Percentiles rank a stretch among this genome's conserved stretches.
These are phyloP conservation scores for Plasmodium yoelii DNA, from an alignment of 169 alveolate species.

Conservation along the genomic window DNA sequence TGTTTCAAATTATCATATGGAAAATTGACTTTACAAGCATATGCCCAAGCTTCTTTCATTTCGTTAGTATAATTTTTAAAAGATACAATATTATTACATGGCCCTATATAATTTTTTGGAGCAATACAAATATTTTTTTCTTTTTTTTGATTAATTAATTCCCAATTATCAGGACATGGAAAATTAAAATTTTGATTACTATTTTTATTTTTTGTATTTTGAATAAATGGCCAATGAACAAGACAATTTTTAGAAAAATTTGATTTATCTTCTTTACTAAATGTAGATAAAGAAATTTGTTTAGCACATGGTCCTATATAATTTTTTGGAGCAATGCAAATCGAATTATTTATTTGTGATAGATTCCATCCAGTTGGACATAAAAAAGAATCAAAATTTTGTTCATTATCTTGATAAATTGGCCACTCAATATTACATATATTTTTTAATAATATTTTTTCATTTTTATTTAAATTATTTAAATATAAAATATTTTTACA, in stretches of 20 bases:
- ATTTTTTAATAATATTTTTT: slow-evolving; percentile 18
- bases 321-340: slow-evolving; percentile 39
- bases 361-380: slow-evolving; percentile 76
- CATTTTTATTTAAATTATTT: slow-evolving; percentile 42
- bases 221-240: slow-evolving; percentile 32
- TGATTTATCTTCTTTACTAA: slow-evolving; percentile 64
- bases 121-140: slow-evolving; percentile 46
- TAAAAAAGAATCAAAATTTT: not conserved
- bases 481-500: slow-evolving; percentile 69
- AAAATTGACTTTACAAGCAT: slow-evolving; percentile 77
- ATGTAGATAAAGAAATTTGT: slow-evolving; percentile 32
- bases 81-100: slow-evolving; percentile 81
- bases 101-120: slow-evolving; percentile 76
- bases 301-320: slow-evolving; percentile 74
- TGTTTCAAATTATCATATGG: not conserved
- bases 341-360: not conserved
- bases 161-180: slow-evolving; percentile 74
- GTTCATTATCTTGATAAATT: not conserved
- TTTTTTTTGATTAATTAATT: slow-evolving; percentile 6
- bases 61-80: slow-evolving; percentile 76
- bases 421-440: slow-evolving; percentile 80
- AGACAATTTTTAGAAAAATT: slow-evolving; percentile 32
- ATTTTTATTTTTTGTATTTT: not conserved
- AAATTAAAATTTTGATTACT: slow-evolving; percentile 34
- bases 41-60: slow-evolving; percentile 83